These are phyloP conservation scores for Volvox reticuliferus DNA, from an alignment of 139 green algal genomes.

Conservation along the genomic window DNA sequence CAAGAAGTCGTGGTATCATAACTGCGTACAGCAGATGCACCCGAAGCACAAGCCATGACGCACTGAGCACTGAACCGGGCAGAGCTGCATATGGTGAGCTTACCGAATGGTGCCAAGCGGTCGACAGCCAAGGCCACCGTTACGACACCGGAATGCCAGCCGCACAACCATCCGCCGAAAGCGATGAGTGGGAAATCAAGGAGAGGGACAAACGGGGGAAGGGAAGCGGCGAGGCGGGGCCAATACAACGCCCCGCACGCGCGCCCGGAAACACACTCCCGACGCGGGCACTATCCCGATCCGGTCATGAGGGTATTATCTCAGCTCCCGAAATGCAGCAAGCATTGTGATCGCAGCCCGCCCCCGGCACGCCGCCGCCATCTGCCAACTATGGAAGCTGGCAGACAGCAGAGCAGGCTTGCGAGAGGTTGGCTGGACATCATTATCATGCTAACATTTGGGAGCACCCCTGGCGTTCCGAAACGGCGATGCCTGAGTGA, in stretches of 20 bases:
- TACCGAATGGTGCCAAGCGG: too few relatives aligned
- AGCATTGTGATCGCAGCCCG: background rate
- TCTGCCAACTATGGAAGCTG: background rate
- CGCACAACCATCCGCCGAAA: background rate
- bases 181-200: background rate
- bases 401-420: background rate
- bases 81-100: too few relatives aligned
- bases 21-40: too few relatives aligned
- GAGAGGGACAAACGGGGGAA: background rate
- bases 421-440: background rate
- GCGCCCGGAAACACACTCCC: slow-evolving; percentile 49
- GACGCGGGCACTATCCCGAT: slow-evolving; percentile 63
- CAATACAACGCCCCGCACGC: background rate
- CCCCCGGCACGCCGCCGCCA: background rate
- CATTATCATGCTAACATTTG: slow-evolving; percentile 14
- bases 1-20: too few relatives aligned
- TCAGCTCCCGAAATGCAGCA: slow-evolving; percentile 23
- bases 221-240: background rate
- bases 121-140: too few relatives aligned
- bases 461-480: slow-evolving; percentile 28
- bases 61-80: too few relatives aligned
- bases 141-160: too few relatives aligned
- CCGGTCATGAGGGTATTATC: slow-evolving; percentile 62
- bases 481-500: background rate
- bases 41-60: too few relatives aligned